Evolutionary conservation across 202 grass and related monocot species (phyloP).

Genomic region (Setaria italica): DNA sequence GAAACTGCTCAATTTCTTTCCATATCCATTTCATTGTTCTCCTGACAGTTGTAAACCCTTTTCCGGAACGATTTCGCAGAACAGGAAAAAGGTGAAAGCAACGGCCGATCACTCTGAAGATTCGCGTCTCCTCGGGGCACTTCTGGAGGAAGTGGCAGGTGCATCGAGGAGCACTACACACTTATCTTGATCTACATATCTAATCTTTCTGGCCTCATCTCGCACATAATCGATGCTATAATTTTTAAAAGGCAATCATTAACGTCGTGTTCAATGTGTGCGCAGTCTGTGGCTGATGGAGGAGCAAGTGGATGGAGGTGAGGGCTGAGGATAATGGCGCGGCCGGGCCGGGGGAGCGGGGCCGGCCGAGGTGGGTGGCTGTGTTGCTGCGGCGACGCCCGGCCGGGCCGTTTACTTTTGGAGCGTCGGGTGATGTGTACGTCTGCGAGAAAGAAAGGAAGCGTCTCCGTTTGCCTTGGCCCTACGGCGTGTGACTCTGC

Average conservation of each 20-base stretch:
- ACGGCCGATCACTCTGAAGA: slow-evolving; percentile 44
- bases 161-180: slow-evolving; percentile 48
- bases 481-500: slow-evolving; percentile 34
- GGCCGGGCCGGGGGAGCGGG: not conserved
- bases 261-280: slow-evolving; percentile 39
- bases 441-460: not conserved
- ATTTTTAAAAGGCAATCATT: slow-evolving; percentile 47
- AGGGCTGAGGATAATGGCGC: slow-evolving; percentile 13
- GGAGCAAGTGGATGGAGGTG: slow-evolving; percentile 44
- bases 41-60: slow-evolving; percentile 17
- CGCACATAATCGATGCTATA: not conserved
- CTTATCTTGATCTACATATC: slow-evolving; percentile 44
- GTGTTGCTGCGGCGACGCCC: slow-evolving; percentile 6
- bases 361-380: slow-evolving; percentile 31
- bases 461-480: slow-evolving; percentile 43
- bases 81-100: slow-evolving; percentile 52
- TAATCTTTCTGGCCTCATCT: not conserved
- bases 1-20: not conserved
- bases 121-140: slow-evolving; percentile 43
- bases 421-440: slow-evolving; percentile 47
- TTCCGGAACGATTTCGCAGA: not conserved
- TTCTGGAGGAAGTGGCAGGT: slow-evolving; percentile 51
- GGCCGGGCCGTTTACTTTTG: slow-evolving; percentile 54
- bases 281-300: slow-evolving; percentile 36
- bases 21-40: not conserved